phyloP scores from a whole-genome alignment of 2,329 filamentous ascomycete genomes.

The Sporothrix brunneoviolacea region DNA sequence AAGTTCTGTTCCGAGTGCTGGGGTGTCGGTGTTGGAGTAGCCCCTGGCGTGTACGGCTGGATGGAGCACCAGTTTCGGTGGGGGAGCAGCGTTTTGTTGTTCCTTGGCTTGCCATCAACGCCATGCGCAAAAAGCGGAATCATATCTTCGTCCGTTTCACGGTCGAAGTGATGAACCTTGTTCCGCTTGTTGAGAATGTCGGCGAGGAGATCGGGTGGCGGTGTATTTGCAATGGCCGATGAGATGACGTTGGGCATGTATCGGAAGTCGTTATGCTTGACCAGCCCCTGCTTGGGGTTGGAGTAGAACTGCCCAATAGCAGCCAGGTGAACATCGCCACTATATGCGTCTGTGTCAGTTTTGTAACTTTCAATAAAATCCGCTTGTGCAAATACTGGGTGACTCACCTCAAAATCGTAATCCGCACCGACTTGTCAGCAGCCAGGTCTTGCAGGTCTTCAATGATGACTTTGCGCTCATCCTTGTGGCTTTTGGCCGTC shows the following conservation, averaged over 20 bases:
- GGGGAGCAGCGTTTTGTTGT: conserved; percentile 83
- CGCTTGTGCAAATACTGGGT: too few species aligned
- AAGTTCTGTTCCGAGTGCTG: conserved; percentile 42
- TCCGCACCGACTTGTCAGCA: conserved; percentile 81
- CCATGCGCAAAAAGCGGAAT: conserved; percentile 87
- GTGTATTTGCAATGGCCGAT: conserved; percentile 88
- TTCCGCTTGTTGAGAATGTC: conserved; percentile 92
- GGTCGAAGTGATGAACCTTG: conserved; percentile 66
- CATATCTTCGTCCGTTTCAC: conserved; percentile 87
- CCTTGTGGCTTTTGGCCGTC: conserved; percentile 92
- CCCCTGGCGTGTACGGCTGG: conserved; percentile 70
- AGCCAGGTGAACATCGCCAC: conserved; percentile 88
- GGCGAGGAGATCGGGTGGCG: conserved; percentile 78
- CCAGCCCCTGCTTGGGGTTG: conserved; percentile 68
- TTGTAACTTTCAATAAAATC: background rate
- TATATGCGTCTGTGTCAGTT: conserved; percentile 24
- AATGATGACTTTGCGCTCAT: conserved; percentile 77
- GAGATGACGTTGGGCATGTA: conserved; percentile 97
- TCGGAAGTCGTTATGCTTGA: conserved; percentile 86
- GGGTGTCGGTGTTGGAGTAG: conserved; percentile 66
- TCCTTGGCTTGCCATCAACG: conserved; percentile 80
- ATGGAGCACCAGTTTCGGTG: conserved; percentile 96
- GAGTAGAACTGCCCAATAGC: conserved; percentile 94
- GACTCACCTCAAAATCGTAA: conserved; percentile 71
- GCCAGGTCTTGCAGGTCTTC: conserved; percentile 91